Percentiles rank a stretch among this genome's conserved stretches.
Evolutionary conservation across 441 rosid species (phyloP).

Genomic region (Adansonia rubrostipa): DNA sequence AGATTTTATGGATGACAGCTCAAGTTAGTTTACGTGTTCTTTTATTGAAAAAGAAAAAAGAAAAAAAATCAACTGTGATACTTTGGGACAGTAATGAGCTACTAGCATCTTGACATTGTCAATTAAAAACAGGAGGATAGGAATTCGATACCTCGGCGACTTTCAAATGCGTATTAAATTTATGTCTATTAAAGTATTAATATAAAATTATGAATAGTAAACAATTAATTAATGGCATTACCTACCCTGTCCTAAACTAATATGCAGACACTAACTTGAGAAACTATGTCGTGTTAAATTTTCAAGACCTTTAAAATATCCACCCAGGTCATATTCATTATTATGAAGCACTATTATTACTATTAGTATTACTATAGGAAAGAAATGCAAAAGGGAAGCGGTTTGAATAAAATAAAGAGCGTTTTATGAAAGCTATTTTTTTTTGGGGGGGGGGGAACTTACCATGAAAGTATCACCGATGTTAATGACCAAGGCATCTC

Average conservation of each 20-base stretch:
- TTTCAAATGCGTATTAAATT: too few species aligned
- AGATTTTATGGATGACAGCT: neutral
- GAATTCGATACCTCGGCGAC: too few species aligned
- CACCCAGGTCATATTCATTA: neutral
- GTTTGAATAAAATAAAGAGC: neutral
- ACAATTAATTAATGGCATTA: constrained; percentile 2
- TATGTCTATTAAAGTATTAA: too few species aligned
- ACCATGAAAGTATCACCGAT: constrained; percentile 86
- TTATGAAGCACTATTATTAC: neutral
- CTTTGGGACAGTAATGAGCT: neutral
- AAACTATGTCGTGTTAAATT: too few species aligned
- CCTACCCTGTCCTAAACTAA: neutral
- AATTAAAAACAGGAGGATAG: too few species aligned
- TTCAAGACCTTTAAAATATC: too few species aligned
- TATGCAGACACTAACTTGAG: neutral
- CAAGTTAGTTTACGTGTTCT: neutral
- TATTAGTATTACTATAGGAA: neutral
- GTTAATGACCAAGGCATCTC: constrained; percentile 65
- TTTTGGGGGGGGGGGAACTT: neutral
- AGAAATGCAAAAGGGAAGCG: neutral
- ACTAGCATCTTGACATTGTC: neutral
- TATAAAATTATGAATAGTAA: neutral
- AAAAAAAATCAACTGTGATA: neutral
- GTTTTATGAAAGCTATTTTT: neutral
- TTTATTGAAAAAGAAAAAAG: neutral